Conservation (phyloP, 164 flowering plant genomes). For the Piper longum region DNA sequence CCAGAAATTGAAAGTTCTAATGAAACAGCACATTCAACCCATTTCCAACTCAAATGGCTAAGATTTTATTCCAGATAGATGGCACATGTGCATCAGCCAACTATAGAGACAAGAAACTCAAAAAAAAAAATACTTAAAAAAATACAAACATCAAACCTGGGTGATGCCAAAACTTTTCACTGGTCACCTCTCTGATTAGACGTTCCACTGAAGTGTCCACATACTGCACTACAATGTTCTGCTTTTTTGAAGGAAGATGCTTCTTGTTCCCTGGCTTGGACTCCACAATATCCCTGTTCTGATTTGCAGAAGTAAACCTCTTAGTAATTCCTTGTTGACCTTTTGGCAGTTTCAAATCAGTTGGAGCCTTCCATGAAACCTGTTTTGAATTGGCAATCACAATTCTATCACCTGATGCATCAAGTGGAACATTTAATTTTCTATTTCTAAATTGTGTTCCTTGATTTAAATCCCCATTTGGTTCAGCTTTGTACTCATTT, state of each 20-base stretch:
- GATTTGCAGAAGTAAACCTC: conserved; percentile 30
- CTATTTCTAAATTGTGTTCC: conserved; percentile 36
- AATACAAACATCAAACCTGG: conserved; percentile 38
- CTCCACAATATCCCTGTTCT: conserved; percentile 32
- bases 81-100: background rate
- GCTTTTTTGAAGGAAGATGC: conserved; percentile 51
- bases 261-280: conserved; percentile 44
- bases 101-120: background rate
- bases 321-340: conserved; percentile 27
- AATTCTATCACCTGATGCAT: conserved; percentile 32
- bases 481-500: conserved; percentile 45
- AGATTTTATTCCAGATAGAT: background rate
- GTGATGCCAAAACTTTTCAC: conserved; percentile 86
- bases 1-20: background rate
- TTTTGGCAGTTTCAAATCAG: conserved; percentile 43
- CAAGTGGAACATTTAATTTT: conserved; percentile 36
- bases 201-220: conserved; percentile 94
- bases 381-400: conserved; percentile 43
- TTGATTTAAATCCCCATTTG: conserved; percentile 43
- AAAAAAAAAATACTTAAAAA: background rate
- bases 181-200: conserved; percentile 90
- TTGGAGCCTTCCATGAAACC: conserved; percentile 58
- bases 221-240: conserved; percentile 22
- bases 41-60: background rate
- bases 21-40: background rate